Base-by-base conservation (phyloP, 805 yeast genomes). In the Saccharomycopsis capsularis region DNA sequence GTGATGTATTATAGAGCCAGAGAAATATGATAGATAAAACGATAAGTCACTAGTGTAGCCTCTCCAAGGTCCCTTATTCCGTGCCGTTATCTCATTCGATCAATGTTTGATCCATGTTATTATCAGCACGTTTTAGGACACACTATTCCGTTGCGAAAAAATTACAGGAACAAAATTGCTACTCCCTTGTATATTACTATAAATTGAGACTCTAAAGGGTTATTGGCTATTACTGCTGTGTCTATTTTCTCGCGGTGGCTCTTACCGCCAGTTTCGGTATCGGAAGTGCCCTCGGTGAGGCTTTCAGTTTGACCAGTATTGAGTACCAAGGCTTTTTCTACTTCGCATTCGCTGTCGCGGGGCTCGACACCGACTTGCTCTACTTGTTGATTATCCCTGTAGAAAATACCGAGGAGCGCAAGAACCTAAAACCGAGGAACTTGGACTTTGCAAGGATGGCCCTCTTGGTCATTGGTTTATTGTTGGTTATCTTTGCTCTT, bases 221-320 rank as follows among this genome's bases (percentile, higher is more conserved):
- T n/a, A n/a, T n/a, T n/a, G n/a, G n/a, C n/a, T n/a, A n/a, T n/a
- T n/a, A n/a, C n/a, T n/a, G n/a, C n/a, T n/a, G n/a, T n/a, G n/a
- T n/a, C n/a, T n/a, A n/a, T n/a, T n/a, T n/a, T 2, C 55, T 66
- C 3, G 56, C 65, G 2, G 47, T 63, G 21, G 55, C 63, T 25
- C 44, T 62, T 46, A 57, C 66, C 48, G 41, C 62, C 22, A 50
- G 65, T 30, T 59, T 68, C 15, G 74, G 74, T 5, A 25, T 71
- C 11, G 78, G 76, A 3, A 54, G 61, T 3, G 48, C 71, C 5
- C 34, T 73, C 1, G 76, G 77, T 29, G 77, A 78, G 44, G 76
- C 73, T 0, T 73, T 73, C 43, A 57, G 68, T 1, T 47, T 52
- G 23, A 59, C 71, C 1, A 35, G 47, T 4, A 57, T 68, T 44